Evolutionary conservation across 352 stramenopile genomes (phyloP), one percentile per base, ranked within the genome.

Genomic region (Globisporangium okanoganense): DNA sequence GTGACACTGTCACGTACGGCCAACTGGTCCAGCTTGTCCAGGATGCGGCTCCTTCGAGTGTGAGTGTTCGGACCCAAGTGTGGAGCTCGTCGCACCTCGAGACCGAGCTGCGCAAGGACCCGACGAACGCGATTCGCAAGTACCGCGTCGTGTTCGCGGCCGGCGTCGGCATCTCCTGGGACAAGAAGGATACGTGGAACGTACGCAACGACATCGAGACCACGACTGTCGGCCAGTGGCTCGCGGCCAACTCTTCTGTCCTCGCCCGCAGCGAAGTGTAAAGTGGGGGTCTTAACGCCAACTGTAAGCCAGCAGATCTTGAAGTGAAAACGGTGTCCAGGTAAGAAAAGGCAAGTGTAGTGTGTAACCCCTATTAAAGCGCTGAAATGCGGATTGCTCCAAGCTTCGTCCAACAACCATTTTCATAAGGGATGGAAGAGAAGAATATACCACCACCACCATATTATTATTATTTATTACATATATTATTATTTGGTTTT

Each of bases 1-100:
- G 58, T 27, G 58, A 64, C 38, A 58, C 58, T 27, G 48, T 64
- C 35, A 50, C 58, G 36, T 64, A 64, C 48, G 18, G 35, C 8
- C 9, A 58, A 24, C 18, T 58, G 16, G 53, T 7, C 2, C 22
- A 2, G 6, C 14, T 58, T 24, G 53, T 58, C 7, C 13, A 49
- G 22, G 16, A 58, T 27, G 35, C 33, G 12, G 38, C 25, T 27
- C n/a, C 49, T 9, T 29, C 50, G 16, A 13, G 18, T 10, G 31
- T n/a, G 3, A 33, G 29, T 8, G 18, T 56, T 33, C 50, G 33
- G 12, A 31, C 16, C n/a, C 10, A 56, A 43, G 50, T 56, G 9
- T 56, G 31, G 50, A 56, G 10, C 6, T 29, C 35, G 9, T 47
- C 43, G 4, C 16, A 47, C 29, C 25, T 63, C 12, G 41, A 56